These are phyloP conservation scores for Crithidia bombi DNA, from an alignment of 208 protist genomes.

Conservation along the genomic window DNA sequence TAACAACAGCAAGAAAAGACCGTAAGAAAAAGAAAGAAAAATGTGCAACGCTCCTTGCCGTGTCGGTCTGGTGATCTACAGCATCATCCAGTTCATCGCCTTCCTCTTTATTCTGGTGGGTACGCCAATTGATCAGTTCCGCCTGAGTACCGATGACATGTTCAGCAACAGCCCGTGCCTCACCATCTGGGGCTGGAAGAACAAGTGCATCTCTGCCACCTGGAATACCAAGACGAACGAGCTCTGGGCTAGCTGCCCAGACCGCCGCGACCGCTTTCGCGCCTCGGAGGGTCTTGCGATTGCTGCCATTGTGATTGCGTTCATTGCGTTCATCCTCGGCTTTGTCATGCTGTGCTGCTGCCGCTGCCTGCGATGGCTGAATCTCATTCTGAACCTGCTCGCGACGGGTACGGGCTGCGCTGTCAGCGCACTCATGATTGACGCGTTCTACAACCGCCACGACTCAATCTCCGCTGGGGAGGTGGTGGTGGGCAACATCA, in stretches of 20 bases:
- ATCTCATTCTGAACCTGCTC: conserved; percentile 35
- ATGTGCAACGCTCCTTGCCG: conserved; percentile 26
- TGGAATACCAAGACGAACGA: conserved; percentile 15
- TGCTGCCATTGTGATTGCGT: conserved; percentile 30
- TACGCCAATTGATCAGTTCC: conserved; percentile 60
- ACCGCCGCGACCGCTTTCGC: conserved; percentile 38
- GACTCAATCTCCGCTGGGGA: conserved; percentile 9
- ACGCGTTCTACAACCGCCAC: conserved; percentile 35
- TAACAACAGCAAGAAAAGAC: neutral
- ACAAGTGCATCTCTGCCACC: conserved; percentile 35
- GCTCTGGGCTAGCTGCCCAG: conserved; percentile 30
- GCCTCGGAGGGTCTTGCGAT: conserved; percentile 46
- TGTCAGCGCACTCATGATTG: conserved; percentile 35
- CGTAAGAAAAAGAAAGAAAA: conserved; percentile 8
- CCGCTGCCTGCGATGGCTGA: conserved; percentile 38
- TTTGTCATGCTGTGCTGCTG: conserved; percentile 48
- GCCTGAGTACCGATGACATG: conserved; percentile 12
- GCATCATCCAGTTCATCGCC: conserved; percentile 40
- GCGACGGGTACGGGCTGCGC: conserved; percentile 17
- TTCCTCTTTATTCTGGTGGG: conserved; percentile 59
- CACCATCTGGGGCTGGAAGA: conserved; percentile 55
- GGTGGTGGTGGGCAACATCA: neutral
- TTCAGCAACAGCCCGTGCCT: conserved; percentile 33
- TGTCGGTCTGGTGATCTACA: conserved; percentile 42
- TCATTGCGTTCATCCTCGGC: conserved; percentile 19